Evolutionary conservation across 2,329 filamentous ascomycete species (phyloP), one percentile per base, ranked within the genome.

Genomic region (Phialemoniopsis sp.): DNA sequence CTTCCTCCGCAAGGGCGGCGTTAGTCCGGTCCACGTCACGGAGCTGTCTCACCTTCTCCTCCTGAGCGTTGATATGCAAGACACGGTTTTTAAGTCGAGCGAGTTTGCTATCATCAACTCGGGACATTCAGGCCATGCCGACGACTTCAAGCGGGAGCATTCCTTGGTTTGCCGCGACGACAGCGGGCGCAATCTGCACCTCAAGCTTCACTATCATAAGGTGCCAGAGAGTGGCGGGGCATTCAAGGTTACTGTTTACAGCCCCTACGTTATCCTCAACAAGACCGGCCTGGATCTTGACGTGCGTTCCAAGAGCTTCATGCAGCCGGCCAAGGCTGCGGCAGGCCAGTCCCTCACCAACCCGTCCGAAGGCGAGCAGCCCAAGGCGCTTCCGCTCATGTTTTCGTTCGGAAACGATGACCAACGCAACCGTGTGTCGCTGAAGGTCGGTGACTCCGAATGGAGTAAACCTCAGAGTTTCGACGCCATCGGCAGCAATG

Each of bases 391-490:
- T 29, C 93, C 94, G 0, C 87, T 95, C 57, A 96, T 98, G 89
- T 98, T 97, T 62, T 95, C 93, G 0, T 98, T 86, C 58, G 79
- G 81, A 2, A 88, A 77, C 15, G 87, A 95, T 48, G 93, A 98
- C 54, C 86, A 87, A 51, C 88, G 89, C 51, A 98, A 98, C 59
- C 82, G 93, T 48, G 89, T 89, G 7, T 68, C 95, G 33, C 69
- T 98, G 43, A 94, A 88, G 64, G 80, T 96, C 31, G 89, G 86
- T 5, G 86, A 94, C 39, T 96, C 93, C 1, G 79, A 83, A 44
- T 98, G 93, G 94, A 97, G 93, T 66, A 95, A 93, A 58, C 89
- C 91, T 1, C 91, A 97, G 59, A 96, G 89, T 73, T 95, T 98
- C 53, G 94, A 98, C 56, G 93, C 93, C 15, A 93, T 98, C 47